A percentile compares a stretch with the other conserved stretches of the same genome.
These are phyloP conservation scores for Bretschneidera sinensis DNA, from an alignment of 345 rosid species.

Conservation along the genomic window DNA sequence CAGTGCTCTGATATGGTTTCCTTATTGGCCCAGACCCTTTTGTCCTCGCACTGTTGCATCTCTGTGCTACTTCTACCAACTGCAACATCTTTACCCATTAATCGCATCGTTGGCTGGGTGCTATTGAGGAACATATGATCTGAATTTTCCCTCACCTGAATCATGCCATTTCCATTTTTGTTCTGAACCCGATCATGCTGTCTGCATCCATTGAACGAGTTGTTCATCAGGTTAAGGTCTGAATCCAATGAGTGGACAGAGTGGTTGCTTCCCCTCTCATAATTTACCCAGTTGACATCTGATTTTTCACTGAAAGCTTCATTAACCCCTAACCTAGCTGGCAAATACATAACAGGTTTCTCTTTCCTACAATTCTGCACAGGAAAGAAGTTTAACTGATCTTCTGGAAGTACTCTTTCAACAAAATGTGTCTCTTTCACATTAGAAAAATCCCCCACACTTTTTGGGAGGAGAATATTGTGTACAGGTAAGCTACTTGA, in stretches of 20 bases:
- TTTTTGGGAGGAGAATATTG: conserved; percentile 14
- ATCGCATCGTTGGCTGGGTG: conserved; percentile 49
- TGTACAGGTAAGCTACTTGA: conserved; percentile 21
- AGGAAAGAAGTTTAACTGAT: conserved; percentile 28
- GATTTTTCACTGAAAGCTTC: conserved; percentile 25
- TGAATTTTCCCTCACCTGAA: conserved; percentile 15
- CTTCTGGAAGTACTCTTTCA: conserved; percentile 21
- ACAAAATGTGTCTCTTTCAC: conserved; percentile 21
- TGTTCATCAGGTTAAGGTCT: conserved; percentile 22
- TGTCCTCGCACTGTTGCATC: conserved; percentile 25
- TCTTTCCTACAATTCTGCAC: conserved; percentile 16
- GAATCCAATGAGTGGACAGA: conserved; percentile 24
- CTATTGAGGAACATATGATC: conserved; percentile 24
- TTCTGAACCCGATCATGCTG: conserved; percentile 21
- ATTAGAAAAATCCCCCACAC: conserved; percentile 17
- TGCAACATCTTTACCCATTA: conserved; percentile 74
- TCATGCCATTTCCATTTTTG: conserved; percentile 15
- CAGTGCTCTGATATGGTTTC: conserved; percentile 33
- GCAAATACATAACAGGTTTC: conserved; percentile 20
- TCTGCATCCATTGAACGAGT: conserved; percentile 15
- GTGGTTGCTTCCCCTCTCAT: conserved; percentile 19
- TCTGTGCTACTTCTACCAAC: conserved; percentile 36
- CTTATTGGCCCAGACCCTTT: conserved; percentile 39
- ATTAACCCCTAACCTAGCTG: conserved; percentile 34
- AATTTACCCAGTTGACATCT: conserved; percentile 17